Percentiles rank a stretch among this genome's conserved stretches.
These are phyloP conservation scores for Solanum rostratum DNA, from an alignment of 257 asterid genomes.

Conservation along the genomic window DNA sequence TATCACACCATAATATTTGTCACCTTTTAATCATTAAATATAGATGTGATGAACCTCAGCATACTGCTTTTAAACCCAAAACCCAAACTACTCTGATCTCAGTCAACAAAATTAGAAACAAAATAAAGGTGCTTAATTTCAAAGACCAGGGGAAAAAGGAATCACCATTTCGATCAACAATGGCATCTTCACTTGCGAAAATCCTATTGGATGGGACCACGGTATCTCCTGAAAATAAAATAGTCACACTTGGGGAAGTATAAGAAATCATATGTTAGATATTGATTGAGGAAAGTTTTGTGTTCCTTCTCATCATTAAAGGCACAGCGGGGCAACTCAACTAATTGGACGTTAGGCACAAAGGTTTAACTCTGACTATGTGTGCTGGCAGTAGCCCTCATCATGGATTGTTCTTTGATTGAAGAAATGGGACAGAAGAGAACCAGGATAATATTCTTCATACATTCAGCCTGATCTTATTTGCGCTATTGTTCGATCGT, in stretches of 20 bases:
- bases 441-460: background rate
- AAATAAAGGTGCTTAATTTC: background rate
- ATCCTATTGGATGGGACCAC: background rate
- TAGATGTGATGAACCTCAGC: background rate
- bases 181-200: conserved; percentile 5
- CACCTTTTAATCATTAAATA: background rate
- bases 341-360: background rate
- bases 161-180: conserved; percentile 26
- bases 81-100: background rate
- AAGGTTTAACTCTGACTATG: background rate
- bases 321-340: background rate
- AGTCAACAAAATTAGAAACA: background rate
- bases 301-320: background rate
- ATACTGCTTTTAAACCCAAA: background rate
- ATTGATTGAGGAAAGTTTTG: background rate
- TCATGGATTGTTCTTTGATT: background rate
- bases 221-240: background rate
- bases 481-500: background rate
- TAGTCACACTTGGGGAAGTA: background rate
- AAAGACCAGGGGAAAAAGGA: background rate
- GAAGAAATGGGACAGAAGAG: background rate
- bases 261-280: background rate
- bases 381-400: background rate
- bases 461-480: background rate
- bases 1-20: background rate